Percentiles rank a stretch among this genome's conserved stretches.
These are phyloP conservation scores for Xylariaceae sp. DNA, from an alignment of 2,329 filamentous ascomycete species.

Conservation along the genomic window DNA sequence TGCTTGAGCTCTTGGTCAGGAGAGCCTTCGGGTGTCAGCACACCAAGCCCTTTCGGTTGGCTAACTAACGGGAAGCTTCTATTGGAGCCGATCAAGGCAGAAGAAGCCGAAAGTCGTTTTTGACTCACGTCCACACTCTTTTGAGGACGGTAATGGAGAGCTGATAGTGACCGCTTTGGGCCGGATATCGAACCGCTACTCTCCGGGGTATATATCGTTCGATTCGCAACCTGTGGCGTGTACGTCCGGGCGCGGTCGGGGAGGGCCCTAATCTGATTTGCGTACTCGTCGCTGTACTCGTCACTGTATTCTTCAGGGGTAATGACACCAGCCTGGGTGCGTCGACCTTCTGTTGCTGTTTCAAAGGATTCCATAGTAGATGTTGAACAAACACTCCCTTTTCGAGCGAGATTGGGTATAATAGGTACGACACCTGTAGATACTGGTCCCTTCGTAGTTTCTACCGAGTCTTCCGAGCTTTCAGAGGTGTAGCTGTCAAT, in stretches of 20 bases:
- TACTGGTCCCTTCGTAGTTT: constrained; percentile 52
- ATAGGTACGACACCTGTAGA: constrained; percentile 16
- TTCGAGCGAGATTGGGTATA: constrained; percentile 31
- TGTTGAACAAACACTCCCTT: constrained; percentile 45
- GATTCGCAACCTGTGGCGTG: constrained; percentile 32
- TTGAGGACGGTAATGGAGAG: constrained; percentile 40
- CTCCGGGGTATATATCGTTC: constrained; percentile 24
- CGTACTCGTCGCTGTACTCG: constrained; percentile 20
- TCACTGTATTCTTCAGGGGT: constrained; percentile 17
- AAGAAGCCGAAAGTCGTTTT: constrained; percentile 54
- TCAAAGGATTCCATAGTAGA: constrained; percentile 52
- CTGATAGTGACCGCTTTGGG: constrained; percentile 27
- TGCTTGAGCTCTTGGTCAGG: constrained; percentile 45
- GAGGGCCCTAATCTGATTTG: constrained; percentile 19
- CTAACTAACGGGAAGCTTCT: constrained; percentile 59
- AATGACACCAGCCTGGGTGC: constrained; percentile 25
- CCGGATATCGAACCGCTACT: constrained; percentile 26
- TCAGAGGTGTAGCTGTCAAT: constrained; percentile 53
- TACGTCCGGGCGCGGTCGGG: constrained; percentile 28
- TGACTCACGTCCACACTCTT: constrained; percentile 37
- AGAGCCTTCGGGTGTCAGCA: constrained; percentile 45
- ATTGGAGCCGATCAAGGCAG: constrained; percentile 53
- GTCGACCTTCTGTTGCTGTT: constrained; percentile 48
- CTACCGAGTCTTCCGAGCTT: constrained; percentile 55
- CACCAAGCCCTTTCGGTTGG: constrained; percentile 42